A percentile compares a stretch with the other conserved stretches of the same genome.
These are phyloP conservation scores for Dendrobium nobile DNA, from an alignment of 106 monocot genomes.

Conservation along the genomic window DNA sequence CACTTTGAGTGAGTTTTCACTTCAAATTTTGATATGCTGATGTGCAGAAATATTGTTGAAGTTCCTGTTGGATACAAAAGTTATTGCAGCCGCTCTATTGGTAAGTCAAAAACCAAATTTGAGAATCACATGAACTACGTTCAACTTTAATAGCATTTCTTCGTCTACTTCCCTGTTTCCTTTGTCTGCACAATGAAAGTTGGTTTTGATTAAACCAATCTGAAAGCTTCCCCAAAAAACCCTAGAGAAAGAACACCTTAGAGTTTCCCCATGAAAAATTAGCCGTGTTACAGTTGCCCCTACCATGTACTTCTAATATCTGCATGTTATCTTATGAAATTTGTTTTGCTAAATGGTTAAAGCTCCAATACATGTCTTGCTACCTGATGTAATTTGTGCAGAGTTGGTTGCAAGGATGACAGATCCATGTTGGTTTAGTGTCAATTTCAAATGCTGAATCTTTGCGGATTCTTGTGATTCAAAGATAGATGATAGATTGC, in stretches of 20 bases:
- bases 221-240: neutral
- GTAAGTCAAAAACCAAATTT: constrained; percentile 36
- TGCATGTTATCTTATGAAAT: neutral
- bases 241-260: neutral
- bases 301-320: neutral
- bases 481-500: neutral
- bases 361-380: neutral
- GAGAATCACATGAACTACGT: neutral
- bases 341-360: neutral
- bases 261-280: neutral
- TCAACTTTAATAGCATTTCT: neutral
- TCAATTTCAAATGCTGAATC: neutral
- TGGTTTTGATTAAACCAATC: neutral
- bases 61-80: constrained; percentile 48
- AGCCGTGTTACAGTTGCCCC: neutral
- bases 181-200: neutral
- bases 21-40: constrained; percentile 23
- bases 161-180: neutral
- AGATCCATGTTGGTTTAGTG: neutral
- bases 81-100: constrained; percentile 38
- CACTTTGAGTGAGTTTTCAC: constrained; percentile 5
- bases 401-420: neutral
- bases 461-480: neutral
- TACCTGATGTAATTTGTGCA: neutral
- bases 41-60: constrained; percentile 63